Conservation (phyloP, 2,329 filamentous ascomycete species). For the Botrytis deweyae region DNA sequence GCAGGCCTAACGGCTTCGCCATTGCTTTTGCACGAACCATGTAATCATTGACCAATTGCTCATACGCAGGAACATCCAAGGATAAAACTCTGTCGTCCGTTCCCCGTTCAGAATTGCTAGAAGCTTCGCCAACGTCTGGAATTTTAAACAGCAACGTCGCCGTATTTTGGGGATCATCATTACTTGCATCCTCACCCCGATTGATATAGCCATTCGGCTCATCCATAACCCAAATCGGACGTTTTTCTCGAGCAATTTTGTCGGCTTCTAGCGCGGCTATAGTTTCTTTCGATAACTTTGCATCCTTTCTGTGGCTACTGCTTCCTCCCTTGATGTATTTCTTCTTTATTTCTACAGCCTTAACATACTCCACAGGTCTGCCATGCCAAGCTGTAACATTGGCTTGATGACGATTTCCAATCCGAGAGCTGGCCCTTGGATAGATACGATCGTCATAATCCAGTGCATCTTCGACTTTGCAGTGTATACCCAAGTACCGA, state of each 20-base stretch:
- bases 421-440: slow-evolving; percentile 86
- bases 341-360: slow-evolving; percentile 82
- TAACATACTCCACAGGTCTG: slow-evolving; percentile 83
- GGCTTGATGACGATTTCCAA: slow-evolving; percentile 90
- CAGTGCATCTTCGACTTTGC: slow-evolving; percentile 88
- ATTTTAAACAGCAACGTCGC: slow-evolving; percentile 78
- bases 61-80: slow-evolving; percentile 36
- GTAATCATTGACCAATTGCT: slow-evolving; percentile 69
- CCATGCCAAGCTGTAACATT: slow-evolving; percentile 83
- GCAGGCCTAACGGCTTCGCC: slow-evolving; percentile 63
- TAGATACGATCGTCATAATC: slow-evolving; percentile 98
- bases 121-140: slow-evolving; percentile 52
- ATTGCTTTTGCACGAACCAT: slow-evolving; percentile 60
- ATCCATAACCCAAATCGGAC: slow-evolving; percentile 92
- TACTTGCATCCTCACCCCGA: slow-evolving; percentile 73
- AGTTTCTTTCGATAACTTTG: slow-evolving; percentile 76
- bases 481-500: slow-evolving; percentile 93
- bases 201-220: slow-evolving; percentile 82
- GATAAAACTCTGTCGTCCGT: slow-evolving; percentile 40
- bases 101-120: slow-evolving; percentile 40
- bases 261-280: slow-evolving; percentile 79
- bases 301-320: slow-evolving; percentile 64
- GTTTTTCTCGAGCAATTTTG: slow-evolving; percentile 72
- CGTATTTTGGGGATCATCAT: slow-evolving; percentile 73
- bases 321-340: slow-evolving; percentile 60